These are phyloP conservation scores for Penicillium sp. DNA, from an alignment of 2,329 filamentous ascomycete genomes.

Conservation along the genomic window DNA sequence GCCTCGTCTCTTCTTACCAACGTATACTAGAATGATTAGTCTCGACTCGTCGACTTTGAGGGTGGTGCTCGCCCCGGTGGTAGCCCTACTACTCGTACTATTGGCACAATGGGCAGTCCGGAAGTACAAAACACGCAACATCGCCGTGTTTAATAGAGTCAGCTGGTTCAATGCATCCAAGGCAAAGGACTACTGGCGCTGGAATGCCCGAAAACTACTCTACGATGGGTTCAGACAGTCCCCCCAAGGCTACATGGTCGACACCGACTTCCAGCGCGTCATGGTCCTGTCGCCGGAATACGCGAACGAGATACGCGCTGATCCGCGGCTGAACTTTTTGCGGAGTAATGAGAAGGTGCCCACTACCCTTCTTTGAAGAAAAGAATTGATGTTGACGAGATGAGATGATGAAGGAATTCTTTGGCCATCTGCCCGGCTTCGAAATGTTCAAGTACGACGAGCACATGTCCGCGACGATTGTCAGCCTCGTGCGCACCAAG, in stretches of 20 bases:
- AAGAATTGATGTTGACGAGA: background rate
- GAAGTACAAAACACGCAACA: background rate
- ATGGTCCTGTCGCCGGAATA: slow-evolving; percentile 11
- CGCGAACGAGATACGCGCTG: slow-evolving; percentile 10
- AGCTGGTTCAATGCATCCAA: slow-evolving; percentile 3
- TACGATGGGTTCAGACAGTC: slow-evolving; percentile 7
- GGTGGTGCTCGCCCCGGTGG: background rate
- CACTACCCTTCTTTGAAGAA: background rate
- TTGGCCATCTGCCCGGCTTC: slow-evolving; percentile 10
- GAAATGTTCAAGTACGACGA: slow-evolving; percentile 2
- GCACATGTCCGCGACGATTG: background rate
- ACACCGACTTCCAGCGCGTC: slow-evolving; percentile 6
- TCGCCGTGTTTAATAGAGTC: slow-evolving; percentile 5
- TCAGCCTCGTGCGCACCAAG: slow-evolving; percentile 1
- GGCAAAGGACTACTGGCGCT: slow-evolving; percentile 1
- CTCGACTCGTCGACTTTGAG: background rate
- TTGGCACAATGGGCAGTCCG: background rate
- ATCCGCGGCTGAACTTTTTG: slow-evolving; percentile 6
- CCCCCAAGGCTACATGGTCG: slow-evolving; percentile 10
- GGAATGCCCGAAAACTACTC: slow-evolving; percentile 1
- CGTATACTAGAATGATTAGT: background rate
- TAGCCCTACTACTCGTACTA: background rate
- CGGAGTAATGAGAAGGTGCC: background rate
- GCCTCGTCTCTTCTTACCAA: background rate
- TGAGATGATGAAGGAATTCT: slow-evolving; percentile 2